Conservation (phyloP, 345 rosid species). For the Brassica juncea region DNA sequence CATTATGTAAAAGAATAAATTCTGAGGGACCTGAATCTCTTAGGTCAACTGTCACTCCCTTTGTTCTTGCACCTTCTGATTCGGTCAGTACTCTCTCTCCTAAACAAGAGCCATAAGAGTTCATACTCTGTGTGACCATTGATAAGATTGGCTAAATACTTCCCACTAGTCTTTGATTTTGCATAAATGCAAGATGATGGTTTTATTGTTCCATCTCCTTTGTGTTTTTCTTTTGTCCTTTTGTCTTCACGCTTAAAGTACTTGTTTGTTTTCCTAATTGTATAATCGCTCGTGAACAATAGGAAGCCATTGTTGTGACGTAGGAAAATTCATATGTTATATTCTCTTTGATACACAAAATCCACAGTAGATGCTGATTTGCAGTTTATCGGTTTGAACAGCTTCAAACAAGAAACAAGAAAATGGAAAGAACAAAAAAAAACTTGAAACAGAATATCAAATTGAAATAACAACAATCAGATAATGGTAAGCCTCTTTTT, state of each 20-base stretch:
- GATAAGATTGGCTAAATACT: slow-evolving; percentile 3
- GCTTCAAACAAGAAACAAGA: slow-evolving; percentile 15
- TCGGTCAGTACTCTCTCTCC: slow-evolving; percentile 35
- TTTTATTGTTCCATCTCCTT: not conserved
- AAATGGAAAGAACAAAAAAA: not conserved
- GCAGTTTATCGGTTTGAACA: not conserved
- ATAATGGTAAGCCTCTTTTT: not conserved
- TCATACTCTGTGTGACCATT: not conserved
- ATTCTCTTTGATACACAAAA: slow-evolving; percentile 23
- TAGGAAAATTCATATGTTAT: slow-evolving; percentile 13
- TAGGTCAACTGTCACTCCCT: slow-evolving; percentile 53
- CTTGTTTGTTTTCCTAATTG: not conserved
- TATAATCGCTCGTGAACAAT: not conserved
- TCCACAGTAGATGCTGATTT: slow-evolving; percentile 4
- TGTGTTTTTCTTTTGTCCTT: not conserved
- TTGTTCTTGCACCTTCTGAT: slow-evolving; percentile 38
- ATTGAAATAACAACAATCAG: not conserved
- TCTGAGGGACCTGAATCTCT: slow-evolving; percentile 83
- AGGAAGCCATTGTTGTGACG: not conserved
- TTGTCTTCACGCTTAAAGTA: not conserved
- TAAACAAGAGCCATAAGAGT: slow-evolving; percentile 9
- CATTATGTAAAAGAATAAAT: slow-evolving; percentile 73
- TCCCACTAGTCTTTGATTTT: not conserved
- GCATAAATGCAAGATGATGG: slow-evolving; percentile 17
- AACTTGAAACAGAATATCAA: not conserved